Percentiles rank a stretch among this genome's conserved stretches.
Conservation (phyloP, 108 stramenopile species). For the Cyclotella baltica region DNA sequence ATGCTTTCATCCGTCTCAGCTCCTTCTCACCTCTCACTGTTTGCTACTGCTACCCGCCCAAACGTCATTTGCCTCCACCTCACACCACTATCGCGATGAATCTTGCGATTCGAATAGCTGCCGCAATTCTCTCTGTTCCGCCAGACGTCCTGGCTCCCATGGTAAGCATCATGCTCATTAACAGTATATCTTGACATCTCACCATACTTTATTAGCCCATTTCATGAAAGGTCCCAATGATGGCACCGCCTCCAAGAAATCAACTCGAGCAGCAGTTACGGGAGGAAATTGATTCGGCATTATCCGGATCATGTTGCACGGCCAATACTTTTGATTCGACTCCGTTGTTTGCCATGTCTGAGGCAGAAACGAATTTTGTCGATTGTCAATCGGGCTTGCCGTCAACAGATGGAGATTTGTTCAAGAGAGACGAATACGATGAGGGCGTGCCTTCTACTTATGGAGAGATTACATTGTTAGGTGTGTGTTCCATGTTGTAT, state of each 20-base stretch:
- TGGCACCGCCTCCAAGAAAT: conserved; percentile 61
- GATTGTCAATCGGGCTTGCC: conserved; percentile 44
- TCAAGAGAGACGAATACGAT: conserved; percentile 6
- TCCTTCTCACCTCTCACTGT: background rate
- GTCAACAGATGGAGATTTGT: conserved; percentile 20
- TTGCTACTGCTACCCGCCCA: background rate
- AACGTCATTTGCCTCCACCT: background rate
- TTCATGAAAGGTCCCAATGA: conserved; percentile 44
- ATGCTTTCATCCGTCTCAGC: too few species aligned
- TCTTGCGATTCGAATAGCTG: conserved; percentile 55
- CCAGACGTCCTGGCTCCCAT: conserved; percentile 62
- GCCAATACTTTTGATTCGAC: conserved; percentile 5
- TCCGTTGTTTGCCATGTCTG: conserved; percentile 45
- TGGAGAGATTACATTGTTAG: conserved; percentile 71
- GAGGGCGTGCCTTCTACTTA: conserved; percentile 55
- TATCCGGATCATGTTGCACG: conserved; percentile 47
- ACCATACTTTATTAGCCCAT: background rate
- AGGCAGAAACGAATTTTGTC: conserved; percentile 45
- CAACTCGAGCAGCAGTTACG: conserved; percentile 43
- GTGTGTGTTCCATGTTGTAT: background rate
- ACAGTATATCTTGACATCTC: background rate
- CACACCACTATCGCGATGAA: conserved; percentile 33
- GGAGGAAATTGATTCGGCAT: conserved; percentile 41
- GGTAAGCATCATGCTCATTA: conserved; percentile 1
- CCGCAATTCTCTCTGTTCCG: conserved; percentile 61